Evolutionary conservation across 495 filamentous ascomycete species (phyloP), one percentile per base, ranked within the genome.

Genomic region (Podospora appendiculata): DNA sequence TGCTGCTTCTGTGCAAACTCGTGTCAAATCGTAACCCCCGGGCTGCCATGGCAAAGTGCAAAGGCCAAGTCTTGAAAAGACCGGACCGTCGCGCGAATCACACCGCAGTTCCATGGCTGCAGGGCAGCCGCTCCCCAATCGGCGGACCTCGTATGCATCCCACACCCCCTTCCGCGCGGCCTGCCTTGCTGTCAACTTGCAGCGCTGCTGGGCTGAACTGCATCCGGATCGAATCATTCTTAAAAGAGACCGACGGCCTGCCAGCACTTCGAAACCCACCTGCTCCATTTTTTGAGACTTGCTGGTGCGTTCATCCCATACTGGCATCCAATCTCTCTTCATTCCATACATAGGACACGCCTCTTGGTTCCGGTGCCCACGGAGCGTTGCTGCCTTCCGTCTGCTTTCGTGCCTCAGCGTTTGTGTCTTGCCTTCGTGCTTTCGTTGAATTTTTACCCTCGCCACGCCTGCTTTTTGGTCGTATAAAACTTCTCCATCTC

Each of bases 141-240:
- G 33, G 50, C 33, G 32, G 16, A 10, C 18, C 44, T 16, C 9
- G 11, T 35, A 46, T 46, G 25, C 44, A 46, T n/a, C 44, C 18
- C 25, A 14, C 43, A 25, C 43, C 18, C 45, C 48, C 48, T 52
- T 52, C 58, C 58, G 53, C 55, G 48, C 56, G 53, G 52, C 58
- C 42, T 49, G 43, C 16, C 36, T 38, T 38, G 36, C 9, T 13
- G 36, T 38, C 36, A 13, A 38, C 55, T 14, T 19, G 16, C 25
- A 25, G 25, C 25, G 25, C 25, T 25, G 25, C 25, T 39, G 35
- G 41, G 38, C 52, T 53, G 36, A 38, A 39, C 55, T 57, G 56
- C 53, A 57, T 61, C 50, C 60, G 58, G 60, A 63, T 50, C 59
- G 54, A 60, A 58, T 58, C 51, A 62, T 55, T 55, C 58, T 57